Evolutionary conservation across 805 yeast genomes (phyloP).

Genomic region (Candida broadrunensis): DNA sequence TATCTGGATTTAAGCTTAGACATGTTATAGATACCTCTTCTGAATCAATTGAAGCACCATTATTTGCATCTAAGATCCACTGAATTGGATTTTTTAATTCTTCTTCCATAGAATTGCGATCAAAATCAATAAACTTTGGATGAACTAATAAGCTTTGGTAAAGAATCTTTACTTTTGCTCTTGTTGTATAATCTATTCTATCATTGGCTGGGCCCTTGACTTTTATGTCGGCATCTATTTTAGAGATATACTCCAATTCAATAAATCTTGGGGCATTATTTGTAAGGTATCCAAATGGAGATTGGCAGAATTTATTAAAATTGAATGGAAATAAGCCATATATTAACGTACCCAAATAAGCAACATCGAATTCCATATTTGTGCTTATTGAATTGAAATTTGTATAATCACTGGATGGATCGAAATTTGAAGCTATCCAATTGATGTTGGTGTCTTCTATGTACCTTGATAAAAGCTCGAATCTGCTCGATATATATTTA

Average conservation of each 20-base stretch:
- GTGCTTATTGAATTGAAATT: slow-evolving; percentile 12
- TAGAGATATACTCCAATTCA: slow-evolving; percentile 5
- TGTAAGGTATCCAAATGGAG: slow-evolving; percentile 35
- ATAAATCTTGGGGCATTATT: slow-evolving; percentile 12
- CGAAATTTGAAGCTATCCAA: slow-evolving; percentile 19
- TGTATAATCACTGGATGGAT: slow-evolving; percentile 4
- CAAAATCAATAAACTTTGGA: slow-evolving; percentile 39
- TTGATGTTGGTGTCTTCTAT: slow-evolving; percentile 4
- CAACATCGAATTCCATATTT: slow-evolving; percentile 20
- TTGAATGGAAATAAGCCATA: slow-evolving; percentile 60
- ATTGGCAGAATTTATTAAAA: slow-evolving; percentile 38
- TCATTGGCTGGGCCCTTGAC: background rate
- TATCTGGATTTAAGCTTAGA: slow-evolving; percentile 18
- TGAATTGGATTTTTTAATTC: slow-evolving; percentile 17
- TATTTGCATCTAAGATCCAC: slow-evolving; percentile 17
- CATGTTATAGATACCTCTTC: slow-evolving; percentile 23
- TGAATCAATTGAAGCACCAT: slow-evolving; percentile 11
- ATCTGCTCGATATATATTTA: slow-evolving; percentile 8
- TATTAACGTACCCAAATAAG: slow-evolving; percentile 43
- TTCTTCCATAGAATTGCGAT: slow-evolving; percentile 13
- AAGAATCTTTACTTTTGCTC: slow-evolving; percentile 17
- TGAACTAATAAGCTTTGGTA: slow-evolving; percentile 42
- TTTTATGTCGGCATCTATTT: slow-evolving; percentile 2
- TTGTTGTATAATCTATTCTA: slow-evolving; percentile 4
- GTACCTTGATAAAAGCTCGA: slow-evolving; percentile 3